Conservation (phyloP, 1,139 yeast genomes). For the Entelexis paramagnoliae region DNA sequence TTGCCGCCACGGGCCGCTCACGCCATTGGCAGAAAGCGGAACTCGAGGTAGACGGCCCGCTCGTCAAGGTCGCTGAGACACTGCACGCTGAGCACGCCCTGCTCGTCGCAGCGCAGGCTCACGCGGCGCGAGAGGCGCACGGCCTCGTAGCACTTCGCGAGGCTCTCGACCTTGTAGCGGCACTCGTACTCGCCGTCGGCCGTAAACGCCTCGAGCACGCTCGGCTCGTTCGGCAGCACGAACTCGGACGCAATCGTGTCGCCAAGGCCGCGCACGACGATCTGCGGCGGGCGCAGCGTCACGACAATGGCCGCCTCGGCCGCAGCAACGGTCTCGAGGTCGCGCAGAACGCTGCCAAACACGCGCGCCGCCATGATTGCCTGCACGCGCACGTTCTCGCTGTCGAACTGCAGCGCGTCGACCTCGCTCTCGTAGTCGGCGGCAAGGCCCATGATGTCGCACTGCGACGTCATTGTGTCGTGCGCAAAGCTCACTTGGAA, state of each 20-base stretch:
- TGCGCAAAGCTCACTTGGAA: constrained; percentile 20
- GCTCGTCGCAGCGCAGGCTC: constrained; percentile 29
- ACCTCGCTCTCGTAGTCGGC: constrained; percentile 5
- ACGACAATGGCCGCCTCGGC: constrained; percentile 45
- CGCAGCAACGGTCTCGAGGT: constrained; percentile 55
- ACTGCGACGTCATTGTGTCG: constrained; percentile 19
- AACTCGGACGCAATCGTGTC: constrained; percentile 62
- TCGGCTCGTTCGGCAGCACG: constrained; percentile 53
- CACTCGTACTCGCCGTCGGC: constrained; percentile 20
- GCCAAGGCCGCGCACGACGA: constrained; percentile 50
- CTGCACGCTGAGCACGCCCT: constrained; percentile 30
- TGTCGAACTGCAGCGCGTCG: constrained; percentile 25
- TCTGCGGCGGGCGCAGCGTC: constrained; percentile 26
- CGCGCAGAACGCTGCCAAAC: constrained; percentile 53
- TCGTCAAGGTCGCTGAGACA: constrained; percentile 28
- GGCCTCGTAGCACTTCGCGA: constrained; percentile 28
- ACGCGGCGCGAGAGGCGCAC: constrained; percentile 29
- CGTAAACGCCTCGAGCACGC: constrained; percentile 46
- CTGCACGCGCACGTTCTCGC: constrained; percentile 53
- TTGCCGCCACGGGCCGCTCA: too few species aligned
- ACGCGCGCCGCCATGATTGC: constrained; percentile 58
- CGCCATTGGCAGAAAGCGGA: constrained; percentile 26
- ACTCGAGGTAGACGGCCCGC: constrained; percentile 29
- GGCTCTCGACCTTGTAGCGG: constrained; percentile 26
- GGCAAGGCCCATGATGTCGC: constrained; percentile 16